Percentiles rank a stretch among this genome's conserved stretches.
Evolutionary conservation across 2,329 filamentous ascomycete genomes (phyloP).

Genomic region (Sarocladium kiliense): DNA sequence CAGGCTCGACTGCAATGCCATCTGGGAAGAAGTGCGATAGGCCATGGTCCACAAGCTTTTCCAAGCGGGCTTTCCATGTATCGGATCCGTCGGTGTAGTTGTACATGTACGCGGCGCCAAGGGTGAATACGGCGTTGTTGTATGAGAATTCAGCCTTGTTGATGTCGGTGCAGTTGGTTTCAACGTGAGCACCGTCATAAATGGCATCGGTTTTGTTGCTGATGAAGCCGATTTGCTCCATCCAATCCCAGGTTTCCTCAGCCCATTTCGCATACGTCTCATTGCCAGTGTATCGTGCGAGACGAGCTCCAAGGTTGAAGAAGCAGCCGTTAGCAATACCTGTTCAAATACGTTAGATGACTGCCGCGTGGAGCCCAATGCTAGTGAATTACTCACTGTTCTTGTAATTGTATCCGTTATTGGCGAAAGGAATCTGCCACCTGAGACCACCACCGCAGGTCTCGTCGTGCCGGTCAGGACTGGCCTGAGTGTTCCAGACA

Average conservation of each 20-base stretch:
- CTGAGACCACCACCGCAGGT: slow-evolving; percentile 57
- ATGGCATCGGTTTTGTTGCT: slow-evolving; percentile 54
- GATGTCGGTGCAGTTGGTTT: slow-evolving; percentile 47
- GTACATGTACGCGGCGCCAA: slow-evolving; percentile 60
- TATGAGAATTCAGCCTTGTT: slow-evolving; percentile 56
- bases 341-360: slow-evolving; percentile 10
- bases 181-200: slow-evolving; percentile 51
- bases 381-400: slow-evolving; percentile 35
- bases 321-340: slow-evolving; percentile 56
- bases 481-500: slow-evolving; percentile 56
- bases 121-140: slow-evolving; percentile 52
- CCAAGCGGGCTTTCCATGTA: slow-evolving; percentile 47
- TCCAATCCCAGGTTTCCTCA: slow-evolving; percentile 59
- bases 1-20: slow-evolving; percentile 53
- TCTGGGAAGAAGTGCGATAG: slow-evolving; percentile 47
- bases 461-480: slow-evolving; percentile 52
- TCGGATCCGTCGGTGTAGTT: slow-evolving; percentile 45
- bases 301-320: slow-evolving; percentile 62
- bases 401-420: slow-evolving; percentile 73
- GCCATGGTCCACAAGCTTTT: slow-evolving; percentile 32
- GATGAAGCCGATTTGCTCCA: slow-evolving; percentile 50
- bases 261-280: slow-evolving; percentile 61
- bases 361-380: too few species aligned
- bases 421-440: slow-evolving; percentile 74
- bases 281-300: slow-evolving; percentile 66